phyloP scores from a whole-genome alignment of 805 yeast genomes.

The Nakazawaea ishiwadae region DNA sequence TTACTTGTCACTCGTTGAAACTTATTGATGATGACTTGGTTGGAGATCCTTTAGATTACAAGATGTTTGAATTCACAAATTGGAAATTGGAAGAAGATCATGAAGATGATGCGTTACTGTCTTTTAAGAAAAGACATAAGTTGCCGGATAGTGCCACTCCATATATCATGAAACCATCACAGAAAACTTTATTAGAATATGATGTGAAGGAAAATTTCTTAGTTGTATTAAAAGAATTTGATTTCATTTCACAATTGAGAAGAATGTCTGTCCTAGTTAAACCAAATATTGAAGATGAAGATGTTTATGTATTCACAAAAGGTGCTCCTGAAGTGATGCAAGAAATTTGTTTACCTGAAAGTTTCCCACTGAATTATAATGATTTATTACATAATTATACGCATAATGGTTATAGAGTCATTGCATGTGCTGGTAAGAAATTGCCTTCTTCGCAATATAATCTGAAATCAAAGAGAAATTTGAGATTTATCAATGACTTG shows the following conservation, averaged over 20 bases:
- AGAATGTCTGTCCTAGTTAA: constrained; percentile 84
- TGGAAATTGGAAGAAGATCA: constrained; percentile 75
- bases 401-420: constrained; percentile 90
- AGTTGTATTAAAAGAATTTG: constrained; percentile 52
- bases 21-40: constrained; percentile 71
- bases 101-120: constrained; percentile 25
- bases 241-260: constrained; percentile 78
- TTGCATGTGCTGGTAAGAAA: constrained; percentile 77
- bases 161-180: constrained; percentile 41
- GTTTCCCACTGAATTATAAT: constrained; percentile 72
- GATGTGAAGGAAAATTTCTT: constrained; percentile 25
- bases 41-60: constrained; percentile 92
- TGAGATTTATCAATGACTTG: constrained; percentile 45
- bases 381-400: constrained; percentile 79
- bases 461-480: constrained; percentile 30
- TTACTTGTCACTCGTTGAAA: constrained; percentile 85
- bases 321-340: constrained; percentile 97
- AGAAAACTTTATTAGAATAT: constrained; percentile 17
- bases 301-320: constrained; percentile 62
- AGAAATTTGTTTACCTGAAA: constrained; percentile 64
- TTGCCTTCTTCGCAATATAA: constrained; percentile 21
- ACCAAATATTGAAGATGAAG: constrained; percentile 30
- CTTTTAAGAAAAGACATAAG: constrained; percentile 21
- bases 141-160: constrained; percentile 40
- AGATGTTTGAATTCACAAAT: constrained; percentile 87